Evolutionary conservation across 1,284 basidiomycete genomes (phyloP).

Genomic region (Hypsizygus ulmarius): DNA sequence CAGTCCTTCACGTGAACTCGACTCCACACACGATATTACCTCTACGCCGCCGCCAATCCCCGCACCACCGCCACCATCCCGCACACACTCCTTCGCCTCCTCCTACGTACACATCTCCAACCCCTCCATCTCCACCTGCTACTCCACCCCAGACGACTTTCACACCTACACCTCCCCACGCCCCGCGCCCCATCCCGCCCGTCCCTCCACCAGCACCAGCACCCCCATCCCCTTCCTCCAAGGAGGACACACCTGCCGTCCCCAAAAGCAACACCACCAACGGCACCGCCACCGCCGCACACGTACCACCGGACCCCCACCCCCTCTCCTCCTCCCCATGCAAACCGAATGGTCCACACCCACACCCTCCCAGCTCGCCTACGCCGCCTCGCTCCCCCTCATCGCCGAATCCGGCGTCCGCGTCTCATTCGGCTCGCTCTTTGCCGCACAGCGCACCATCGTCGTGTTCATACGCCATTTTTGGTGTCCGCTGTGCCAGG

Average conservation of each 20-base stretch:
- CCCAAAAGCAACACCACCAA: background rate
- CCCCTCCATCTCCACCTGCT: slow-evolving; percentile 10
- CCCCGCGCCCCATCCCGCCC: slow-evolving; percentile 21
- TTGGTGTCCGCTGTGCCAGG: slow-evolving; percentile 81
- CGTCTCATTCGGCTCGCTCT: slow-evolving; percentile 72
- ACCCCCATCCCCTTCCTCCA: background rate
- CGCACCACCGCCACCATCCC: slow-evolving; percentile 1
- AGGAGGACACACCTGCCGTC: too few relatives aligned
- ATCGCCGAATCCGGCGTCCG: slow-evolving; percentile 65
- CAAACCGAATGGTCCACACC: slow-evolving; percentile 37
- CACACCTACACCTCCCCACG: slow-evolving; percentile 18
- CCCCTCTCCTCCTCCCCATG: slow-evolving; percentile 2
- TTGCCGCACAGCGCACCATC: slow-evolving; percentile 62
- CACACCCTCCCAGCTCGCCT: slow-evolving; percentile 48
- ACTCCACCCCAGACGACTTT: slow-evolving; percentile 1
- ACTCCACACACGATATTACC: background rate
- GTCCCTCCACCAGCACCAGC: background rate
- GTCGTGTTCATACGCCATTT: slow-evolving; percentile 78
- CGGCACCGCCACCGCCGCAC: slow-evolving; percentile 1
- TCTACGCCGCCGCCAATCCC: background rate
- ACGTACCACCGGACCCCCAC: background rate
- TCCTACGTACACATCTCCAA: slow-evolving; percentile 20
- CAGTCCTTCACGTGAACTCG: background rate
- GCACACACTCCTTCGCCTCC: slow-evolving; percentile 16
- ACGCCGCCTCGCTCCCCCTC: slow-evolving; percentile 62